A percentile compares a stretch with the other conserved stretches of the same genome.
Evolutionary conservation across 805 yeast species (phyloP).

Genomic region (Hanseniaspora opuntiae): DNA sequence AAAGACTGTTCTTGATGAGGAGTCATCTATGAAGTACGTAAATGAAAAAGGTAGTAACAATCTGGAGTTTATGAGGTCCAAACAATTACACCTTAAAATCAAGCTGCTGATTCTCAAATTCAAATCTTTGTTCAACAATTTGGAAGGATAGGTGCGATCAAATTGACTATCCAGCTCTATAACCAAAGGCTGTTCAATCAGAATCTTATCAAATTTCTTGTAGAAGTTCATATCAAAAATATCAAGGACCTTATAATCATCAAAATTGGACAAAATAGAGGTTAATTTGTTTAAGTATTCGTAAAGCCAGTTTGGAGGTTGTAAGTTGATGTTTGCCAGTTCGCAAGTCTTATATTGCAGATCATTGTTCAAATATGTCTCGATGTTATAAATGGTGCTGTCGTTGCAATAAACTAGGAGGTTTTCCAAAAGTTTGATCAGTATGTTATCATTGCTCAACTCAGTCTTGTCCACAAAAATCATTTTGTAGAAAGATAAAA

Average conservation of each 20-base stretch:
- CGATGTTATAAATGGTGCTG: neutral
- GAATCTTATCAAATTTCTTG: conserved; percentile 28
- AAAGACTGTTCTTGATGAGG: conserved; percentile 14
- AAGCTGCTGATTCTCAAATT: conserved; percentile 19
- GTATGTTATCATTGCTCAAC: conserved; percentile 22
- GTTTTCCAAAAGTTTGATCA: conserved; percentile 17
- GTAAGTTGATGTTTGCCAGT: conserved; percentile 37
- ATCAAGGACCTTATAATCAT: conserved; percentile 21
- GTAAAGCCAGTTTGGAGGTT: conserved; percentile 74
- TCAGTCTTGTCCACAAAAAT: conserved; percentile 37
- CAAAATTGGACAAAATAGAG: conserved; percentile 46
- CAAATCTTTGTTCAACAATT: conserved; percentile 20
- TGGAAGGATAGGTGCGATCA: conserved; percentile 20
- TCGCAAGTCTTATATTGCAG: conserved; percentile 23
- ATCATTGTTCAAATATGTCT: conserved; percentile 16
- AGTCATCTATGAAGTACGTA: conserved; percentile 28
- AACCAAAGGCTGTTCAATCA: conserved; percentile 32
- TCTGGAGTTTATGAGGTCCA: conserved; percentile 47
- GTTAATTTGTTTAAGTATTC: conserved; percentile 38
- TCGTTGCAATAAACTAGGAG: conserved; percentile 5
- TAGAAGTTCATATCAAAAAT: conserved; percentile 21
- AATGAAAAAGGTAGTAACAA: conserved; percentile 27
- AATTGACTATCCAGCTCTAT: conserved; percentile 22
- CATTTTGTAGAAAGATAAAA: conserved; percentile 52
- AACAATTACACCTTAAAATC: conserved; percentile 42